These are phyloP conservation scores for Cystobasidiopsis lactophilus DNA, from an alignment of 768 basidiomycete species.

Conservation along the genomic window DNA sequence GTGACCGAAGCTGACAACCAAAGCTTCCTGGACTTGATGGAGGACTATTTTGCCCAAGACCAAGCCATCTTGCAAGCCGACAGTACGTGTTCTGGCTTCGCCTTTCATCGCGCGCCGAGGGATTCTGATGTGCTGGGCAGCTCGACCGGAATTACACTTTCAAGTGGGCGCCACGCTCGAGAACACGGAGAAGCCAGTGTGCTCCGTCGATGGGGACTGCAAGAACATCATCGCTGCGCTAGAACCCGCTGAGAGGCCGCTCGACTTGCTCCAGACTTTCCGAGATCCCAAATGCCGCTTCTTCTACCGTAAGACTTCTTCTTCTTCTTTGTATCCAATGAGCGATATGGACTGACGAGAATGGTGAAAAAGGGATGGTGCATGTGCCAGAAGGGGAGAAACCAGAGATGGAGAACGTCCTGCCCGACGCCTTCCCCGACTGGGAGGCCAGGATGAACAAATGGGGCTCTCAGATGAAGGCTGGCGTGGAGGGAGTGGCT, in stretches of 20 bases:
- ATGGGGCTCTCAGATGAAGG: slow-evolving; percentile 76
- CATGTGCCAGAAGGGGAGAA: neutral
- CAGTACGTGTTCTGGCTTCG: slow-evolving; percentile 21
- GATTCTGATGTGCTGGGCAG: neutral
- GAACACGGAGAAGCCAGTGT: slow-evolving; percentile 61
- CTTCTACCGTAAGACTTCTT: slow-evolving; percentile 19
- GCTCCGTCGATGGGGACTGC: slow-evolving; percentile 45
- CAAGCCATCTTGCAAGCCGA: slow-evolving; percentile 42
- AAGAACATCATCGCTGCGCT: slow-evolving; percentile 52
- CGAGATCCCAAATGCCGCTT: slow-evolving; percentile 52
- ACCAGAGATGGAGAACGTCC: slow-evolving; percentile 37
- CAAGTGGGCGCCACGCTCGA: slow-evolving; percentile 62
- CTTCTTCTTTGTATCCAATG: too few relatives aligned
- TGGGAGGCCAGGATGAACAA: slow-evolving; percentile 59
- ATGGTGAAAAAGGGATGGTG: too few relatives aligned
- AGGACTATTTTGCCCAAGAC: slow-evolving; percentile 77
- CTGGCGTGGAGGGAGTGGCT: slow-evolving; percentile 61
- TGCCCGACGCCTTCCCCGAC: slow-evolving; percentile 42
- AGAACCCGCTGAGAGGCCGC: slow-evolving; percentile 54
- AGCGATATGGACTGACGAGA: too few relatives aligned
- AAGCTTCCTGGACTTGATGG: slow-evolving; percentile 64
- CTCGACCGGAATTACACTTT: neutral
- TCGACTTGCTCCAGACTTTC: slow-evolving; percentile 37
- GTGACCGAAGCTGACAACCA: slow-evolving; percentile 62
- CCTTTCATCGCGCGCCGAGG: neutral